A percentile compares a stretch with the other conserved stretches of the same genome.
Conservation (phyloP, 2,329 filamentous ascomycete genomes). For the Fusarium sp. region DNA sequence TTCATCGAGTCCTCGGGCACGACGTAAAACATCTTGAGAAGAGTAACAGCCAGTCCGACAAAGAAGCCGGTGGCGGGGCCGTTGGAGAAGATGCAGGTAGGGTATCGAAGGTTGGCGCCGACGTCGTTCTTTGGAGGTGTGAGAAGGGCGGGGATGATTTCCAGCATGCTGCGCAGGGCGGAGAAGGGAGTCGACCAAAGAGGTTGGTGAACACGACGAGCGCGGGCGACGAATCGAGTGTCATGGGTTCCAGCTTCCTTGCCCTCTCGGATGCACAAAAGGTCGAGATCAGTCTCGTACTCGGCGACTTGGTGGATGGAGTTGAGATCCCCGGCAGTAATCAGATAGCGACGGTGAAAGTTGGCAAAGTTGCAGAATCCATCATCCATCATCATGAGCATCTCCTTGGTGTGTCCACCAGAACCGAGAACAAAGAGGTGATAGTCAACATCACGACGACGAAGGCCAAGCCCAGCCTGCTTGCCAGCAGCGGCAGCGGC, state of each 20-base stretch:
- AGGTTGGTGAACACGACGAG: conserved; percentile 84
- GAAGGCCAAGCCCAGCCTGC: conserved; percentile 6
- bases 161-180: conserved; percentile 72
- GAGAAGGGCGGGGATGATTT: conserved; percentile 69
- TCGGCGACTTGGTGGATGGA: conserved; percentile 77
- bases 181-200: conserved; percentile 79
- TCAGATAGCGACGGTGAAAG: conserved; percentile 83
- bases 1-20: conserved; percentile 69
- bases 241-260: conserved; percentile 65
- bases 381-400: conserved; percentile 83
- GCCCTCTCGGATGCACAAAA: conserved; percentile 28
- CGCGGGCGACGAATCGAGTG: conserved; percentile 77
- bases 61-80: conserved; percentile 91
- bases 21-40: conserved; percentile 59
- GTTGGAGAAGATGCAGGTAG: conserved; percentile 85
- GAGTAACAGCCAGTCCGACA: conserved; percentile 65
- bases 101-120: conserved; percentile 58
- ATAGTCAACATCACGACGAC: conserved; percentile 55
- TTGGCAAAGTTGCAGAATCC: conserved; percentile 63
- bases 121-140: conserved; percentile 44
- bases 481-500: conserved; percentile 20
- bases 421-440: conserved; percentile 88
- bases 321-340: conserved; percentile 78
- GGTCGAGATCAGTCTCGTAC: conserved; percentile 52
- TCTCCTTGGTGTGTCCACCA: conserved; percentile 94